phyloP scores from a whole-genome alignment of 1,284 basidiomycete genomes.

The Lentinus polychrous region DNA sequence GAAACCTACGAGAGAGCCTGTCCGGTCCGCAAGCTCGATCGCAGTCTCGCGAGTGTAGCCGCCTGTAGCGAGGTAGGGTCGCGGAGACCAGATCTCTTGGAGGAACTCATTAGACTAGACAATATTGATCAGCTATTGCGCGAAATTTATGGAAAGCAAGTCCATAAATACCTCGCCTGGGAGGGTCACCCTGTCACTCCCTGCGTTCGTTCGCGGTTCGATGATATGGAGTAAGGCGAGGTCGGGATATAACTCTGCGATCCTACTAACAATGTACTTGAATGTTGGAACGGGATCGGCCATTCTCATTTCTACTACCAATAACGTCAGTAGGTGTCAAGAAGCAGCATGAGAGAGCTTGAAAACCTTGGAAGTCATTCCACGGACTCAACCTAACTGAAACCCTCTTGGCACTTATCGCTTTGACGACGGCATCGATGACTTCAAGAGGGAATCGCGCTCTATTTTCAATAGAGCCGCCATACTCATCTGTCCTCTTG shows the following conservation, averaged over 20 bases:
- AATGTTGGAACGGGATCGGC: conserved; percentile 31
- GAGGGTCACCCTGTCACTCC: conserved; percentile 7
- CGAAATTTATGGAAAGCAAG: neutral
- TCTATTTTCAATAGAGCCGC: conserved; percentile 45
- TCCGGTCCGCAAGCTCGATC: conserved; percentile 20
- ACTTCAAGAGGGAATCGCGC: conserved; percentile 38
- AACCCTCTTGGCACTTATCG: conserved; percentile 31
- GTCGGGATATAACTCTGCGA: conserved; percentile 27
- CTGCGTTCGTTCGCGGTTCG: conserved; percentile 24
- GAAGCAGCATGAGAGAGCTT: neutral
- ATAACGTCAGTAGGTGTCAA: no score
- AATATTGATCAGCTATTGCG: neutral
- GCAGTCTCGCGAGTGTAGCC: conserved; percentile 24
- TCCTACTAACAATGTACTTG: conserved; percentile 20
- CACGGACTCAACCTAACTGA: conserved; percentile 50
- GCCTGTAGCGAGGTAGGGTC: conserved; percentile 27
- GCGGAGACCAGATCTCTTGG: conserved; percentile 21
- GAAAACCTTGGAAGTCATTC: conserved; percentile 28
- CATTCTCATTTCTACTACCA: conserved; percentile 36
- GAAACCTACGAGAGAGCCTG: conserved; percentile 34
- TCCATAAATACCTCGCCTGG: conserved; percentile 1
- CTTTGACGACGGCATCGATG: conserved; percentile 33
- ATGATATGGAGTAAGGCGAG: conserved; percentile 44
- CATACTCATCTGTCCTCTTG: conserved; percentile 48
- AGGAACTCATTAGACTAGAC: conserved; percentile 23